Conservation (phyloP, 106 monocot genomes). For the Xerophyta viscosa region DNA sequence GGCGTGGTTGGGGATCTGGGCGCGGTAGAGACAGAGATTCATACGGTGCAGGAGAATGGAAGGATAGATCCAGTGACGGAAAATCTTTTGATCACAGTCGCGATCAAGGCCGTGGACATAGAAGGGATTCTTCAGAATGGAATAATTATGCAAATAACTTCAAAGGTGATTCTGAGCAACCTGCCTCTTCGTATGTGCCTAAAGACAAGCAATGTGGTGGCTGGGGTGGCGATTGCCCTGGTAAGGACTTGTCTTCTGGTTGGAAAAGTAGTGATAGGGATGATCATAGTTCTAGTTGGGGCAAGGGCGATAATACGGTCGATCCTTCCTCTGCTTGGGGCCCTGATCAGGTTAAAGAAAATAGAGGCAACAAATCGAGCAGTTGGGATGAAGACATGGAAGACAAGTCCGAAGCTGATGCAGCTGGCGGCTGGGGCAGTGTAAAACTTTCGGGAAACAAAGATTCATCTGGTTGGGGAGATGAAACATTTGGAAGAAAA, state of each 20-base stretch:
- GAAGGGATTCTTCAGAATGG: not conserved
- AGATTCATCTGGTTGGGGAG: too few relatives aligned
- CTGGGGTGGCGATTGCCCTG: not conserved
- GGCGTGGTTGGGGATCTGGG: not conserved
- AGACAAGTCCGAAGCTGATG: not conserved
- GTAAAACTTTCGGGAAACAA: not conserved
- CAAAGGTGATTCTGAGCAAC: not conserved
- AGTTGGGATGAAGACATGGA: not conserved
- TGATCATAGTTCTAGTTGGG: not conserved
- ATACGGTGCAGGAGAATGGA: not conserved
- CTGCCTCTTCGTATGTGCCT: not conserved
- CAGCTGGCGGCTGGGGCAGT: not conserved
- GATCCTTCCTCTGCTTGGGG: not conserved
- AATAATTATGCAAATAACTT: not conserved
- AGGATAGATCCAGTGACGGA: not conserved
- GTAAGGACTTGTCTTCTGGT: not conserved
- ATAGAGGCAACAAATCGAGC: not conserved
- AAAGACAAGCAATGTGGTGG: not conserved
- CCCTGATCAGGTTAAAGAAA: not conserved
- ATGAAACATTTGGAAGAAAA: too few relatives aligned
- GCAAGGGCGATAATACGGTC: not conserved
- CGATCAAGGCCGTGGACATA: not conserved
- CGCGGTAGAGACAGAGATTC: not conserved
- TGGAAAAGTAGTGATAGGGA: conserved; percentile 1
- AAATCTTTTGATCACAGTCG: not conserved